Conservation (phyloP, 257 asterid species). For the Salvia miltiorrhiza region DNA sequence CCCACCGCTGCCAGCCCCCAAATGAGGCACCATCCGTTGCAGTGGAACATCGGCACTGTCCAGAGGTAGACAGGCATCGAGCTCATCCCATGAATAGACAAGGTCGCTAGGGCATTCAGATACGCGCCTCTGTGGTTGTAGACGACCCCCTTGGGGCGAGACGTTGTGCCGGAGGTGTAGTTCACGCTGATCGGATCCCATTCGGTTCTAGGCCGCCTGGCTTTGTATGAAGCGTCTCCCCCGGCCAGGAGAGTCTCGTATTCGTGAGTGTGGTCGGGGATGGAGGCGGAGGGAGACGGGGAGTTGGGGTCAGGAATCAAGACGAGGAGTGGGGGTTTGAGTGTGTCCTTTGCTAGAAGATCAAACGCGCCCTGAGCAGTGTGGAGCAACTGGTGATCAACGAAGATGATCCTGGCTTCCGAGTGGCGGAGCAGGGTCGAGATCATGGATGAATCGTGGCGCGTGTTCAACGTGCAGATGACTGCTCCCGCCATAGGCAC, state of each 20-base stretch:
- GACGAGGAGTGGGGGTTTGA: conserved; percentile 38
- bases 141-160: conserved; percentile 59
- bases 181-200: conserved; percentile 62
- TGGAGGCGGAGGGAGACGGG: neutral
- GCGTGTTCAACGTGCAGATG: conserved; percentile 49
- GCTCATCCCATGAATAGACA: conserved; percentile 42
- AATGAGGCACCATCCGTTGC: conserved; percentile 58
- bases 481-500: conserved; percentile 68
- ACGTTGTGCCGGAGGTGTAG: conserved; percentile 60
- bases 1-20: conserved; percentile 67
- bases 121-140: conserved; percentile 56
- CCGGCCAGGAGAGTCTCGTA: conserved; percentile 38
- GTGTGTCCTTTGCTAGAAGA: conserved; percentile 16
- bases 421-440: conserved; percentile 52
- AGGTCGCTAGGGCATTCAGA: conserved; percentile 42
- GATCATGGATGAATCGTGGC: conserved; percentile 50
- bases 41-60: conserved; percentile 68
- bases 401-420: conserved; percentile 51
- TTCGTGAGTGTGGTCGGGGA: conserved; percentile 14
- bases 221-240: conserved; percentile 30
- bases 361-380: conserved; percentile 35
- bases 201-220: conserved; percentile 33
- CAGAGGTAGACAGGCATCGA: conserved; percentile 46
- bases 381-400: conserved; percentile 41
- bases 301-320: conserved; percentile 23